Percentiles rank a stretch among this genome's conserved stretches.
phyloP scores from a whole-genome alignment of 2,329 filamentous ascomycete genomes.

The Fusarium hostae region DNA sequence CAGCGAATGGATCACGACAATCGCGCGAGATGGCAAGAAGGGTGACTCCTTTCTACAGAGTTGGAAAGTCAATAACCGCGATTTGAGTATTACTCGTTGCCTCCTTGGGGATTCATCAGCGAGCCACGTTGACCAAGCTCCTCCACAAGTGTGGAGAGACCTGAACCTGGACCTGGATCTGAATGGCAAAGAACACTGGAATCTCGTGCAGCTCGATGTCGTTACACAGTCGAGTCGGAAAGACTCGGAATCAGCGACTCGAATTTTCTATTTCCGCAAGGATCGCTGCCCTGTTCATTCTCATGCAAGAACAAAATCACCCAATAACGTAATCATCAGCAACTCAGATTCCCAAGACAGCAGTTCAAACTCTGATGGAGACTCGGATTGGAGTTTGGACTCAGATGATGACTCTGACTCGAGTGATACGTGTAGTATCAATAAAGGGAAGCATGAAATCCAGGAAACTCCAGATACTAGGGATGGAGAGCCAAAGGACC shows the following conservation, averaged over 20 bases:
- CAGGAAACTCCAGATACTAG: accelerated
- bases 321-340: not conserved
- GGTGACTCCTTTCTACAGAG: not conserved
- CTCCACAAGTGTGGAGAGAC: not conserved
- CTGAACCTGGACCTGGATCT: not conserved
- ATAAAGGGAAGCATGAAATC: accelerated
- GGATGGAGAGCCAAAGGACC: not conserved
- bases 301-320: not conserved
- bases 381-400: not conserved
- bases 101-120: accelerated
- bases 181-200: not conserved
- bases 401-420: not conserved
- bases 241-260: not conserved
- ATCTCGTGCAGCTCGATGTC: not conserved
- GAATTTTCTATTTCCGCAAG: not conserved
- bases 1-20: not conserved
- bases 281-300: not conserved
- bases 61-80: not conserved
- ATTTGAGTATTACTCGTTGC: not conserved
- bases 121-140: not conserved
- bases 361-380: not conserved
- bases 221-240: not conserved
- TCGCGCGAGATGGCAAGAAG: not conserved
- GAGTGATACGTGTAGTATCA: not conserved
- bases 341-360: not conserved